Conservation (phyloP, 306 rosid species). For the Biancaea sappan region DNA sequence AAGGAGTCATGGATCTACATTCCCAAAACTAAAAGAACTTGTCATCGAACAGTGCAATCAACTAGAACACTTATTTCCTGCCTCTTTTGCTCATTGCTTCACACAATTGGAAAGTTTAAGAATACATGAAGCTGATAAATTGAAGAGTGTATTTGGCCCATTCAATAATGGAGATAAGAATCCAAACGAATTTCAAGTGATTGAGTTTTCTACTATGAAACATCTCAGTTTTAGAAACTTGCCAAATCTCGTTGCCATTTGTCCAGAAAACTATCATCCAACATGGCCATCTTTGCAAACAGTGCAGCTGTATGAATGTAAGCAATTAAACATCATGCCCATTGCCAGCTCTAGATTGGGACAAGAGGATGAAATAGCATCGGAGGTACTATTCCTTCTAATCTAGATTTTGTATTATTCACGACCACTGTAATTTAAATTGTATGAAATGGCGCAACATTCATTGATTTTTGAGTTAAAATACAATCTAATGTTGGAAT, state of each 20-base stretch:
- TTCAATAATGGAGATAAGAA: not conserved
- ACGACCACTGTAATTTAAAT: too few species aligned
- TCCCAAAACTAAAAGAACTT: not conserved
- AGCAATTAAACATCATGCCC: not conserved
- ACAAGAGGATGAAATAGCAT: not conserved
- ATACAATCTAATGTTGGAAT: too few species aligned
- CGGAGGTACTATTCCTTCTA: not conserved
- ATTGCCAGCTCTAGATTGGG: not conserved
- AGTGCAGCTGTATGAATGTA: fast-evolving
- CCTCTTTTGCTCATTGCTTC: not conserved
- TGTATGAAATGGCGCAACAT: too few species aligned
- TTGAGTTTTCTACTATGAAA: not conserved
- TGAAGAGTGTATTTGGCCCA: not conserved
- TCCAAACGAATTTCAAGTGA: not conserved
- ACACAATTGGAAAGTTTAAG: not conserved
- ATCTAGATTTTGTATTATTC: too few species aligned
- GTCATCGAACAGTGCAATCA: not conserved
- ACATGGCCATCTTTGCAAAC: not conserved
- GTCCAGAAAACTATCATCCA: not conserved
- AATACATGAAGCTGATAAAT: not conserved
- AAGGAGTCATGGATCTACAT: not conserved
- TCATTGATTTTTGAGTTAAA: too few species aligned
- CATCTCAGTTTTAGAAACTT: fast-evolving
- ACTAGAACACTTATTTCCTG: constrained; percentile 10
- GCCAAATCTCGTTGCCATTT: not conserved